Percentiles rank a stretch among this genome's conserved stretches.
These are phyloP conservation scores for Diaporthe citrichinensis DNA, from an alignment of 2,329 filamentous ascomycete species.

Conservation along the genomic window DNA sequence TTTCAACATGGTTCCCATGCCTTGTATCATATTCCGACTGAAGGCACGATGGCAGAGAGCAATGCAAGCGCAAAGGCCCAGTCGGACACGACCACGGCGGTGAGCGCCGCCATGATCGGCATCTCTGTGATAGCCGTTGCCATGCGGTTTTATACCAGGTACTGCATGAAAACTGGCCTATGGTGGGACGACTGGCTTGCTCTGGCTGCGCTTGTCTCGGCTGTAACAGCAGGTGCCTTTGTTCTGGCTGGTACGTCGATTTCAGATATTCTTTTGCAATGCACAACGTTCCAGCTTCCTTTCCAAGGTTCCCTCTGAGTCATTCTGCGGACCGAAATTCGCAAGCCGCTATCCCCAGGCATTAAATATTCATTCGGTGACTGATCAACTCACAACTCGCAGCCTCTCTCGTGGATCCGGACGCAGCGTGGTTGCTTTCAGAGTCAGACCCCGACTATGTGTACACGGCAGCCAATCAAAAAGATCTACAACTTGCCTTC, in stretches of 20 bases:
- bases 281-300: background rate
- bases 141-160: conserved; percentile 27
- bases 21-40: background rate
- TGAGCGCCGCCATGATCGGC: conserved; percentile 31
- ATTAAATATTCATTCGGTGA: background rate
- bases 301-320: background rate
- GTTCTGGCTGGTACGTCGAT: conserved; percentile 31
- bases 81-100: background rate
- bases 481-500: conserved; percentile 42
- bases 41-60: background rate
- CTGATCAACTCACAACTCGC: background rate
- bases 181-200: conserved; percentile 36
- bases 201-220: conserved; percentile 11
- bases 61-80: background rate
- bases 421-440: background rate
- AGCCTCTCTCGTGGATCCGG: conserved; percentile 1
- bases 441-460: conserved; percentile 29
- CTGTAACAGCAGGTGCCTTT: conserved; percentile 33
- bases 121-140: conserved; percentile 23
- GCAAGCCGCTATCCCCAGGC: background rate
- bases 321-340: background rate
- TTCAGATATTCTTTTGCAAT: background rate
- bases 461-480: conserved; percentile 37
- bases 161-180: conserved; percentile 14
- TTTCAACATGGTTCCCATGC: too few relatives aligned